phyloP scores from a whole-genome alignment of 2,329 filamentous ascomycete genomes.

The Neofusicoccum umdonicola region DNA sequence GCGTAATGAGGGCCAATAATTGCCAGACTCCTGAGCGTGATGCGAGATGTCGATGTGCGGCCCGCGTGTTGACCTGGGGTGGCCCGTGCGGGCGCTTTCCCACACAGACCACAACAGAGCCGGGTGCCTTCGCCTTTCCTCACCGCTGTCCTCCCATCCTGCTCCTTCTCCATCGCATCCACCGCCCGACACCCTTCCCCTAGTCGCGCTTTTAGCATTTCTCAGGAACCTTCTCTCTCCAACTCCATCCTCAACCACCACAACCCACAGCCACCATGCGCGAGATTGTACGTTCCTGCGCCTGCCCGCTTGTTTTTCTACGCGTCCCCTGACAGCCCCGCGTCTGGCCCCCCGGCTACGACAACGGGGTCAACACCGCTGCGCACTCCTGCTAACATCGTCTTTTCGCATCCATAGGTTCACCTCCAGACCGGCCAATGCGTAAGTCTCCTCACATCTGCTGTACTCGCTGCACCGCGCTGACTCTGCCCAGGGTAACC shows the following conservation, averaged over 20 bases:
- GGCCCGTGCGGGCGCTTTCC: slow-evolving; percentile 1
- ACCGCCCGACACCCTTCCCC: slow-evolving; percentile 5
- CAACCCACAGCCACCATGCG: slow-evolving; percentile 54
- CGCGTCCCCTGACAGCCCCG: slow-evolving; percentile 41
- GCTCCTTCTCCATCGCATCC: slow-evolving; percentile 14
- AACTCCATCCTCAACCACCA: neutral
- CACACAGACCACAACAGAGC: slow-evolving; percentile 15
- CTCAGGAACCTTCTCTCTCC: neutral
- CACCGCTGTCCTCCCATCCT: slow-evolving; percentile 10
- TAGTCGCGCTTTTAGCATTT: slow-evolving; percentile 3
- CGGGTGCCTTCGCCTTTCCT: slow-evolving; percentile 5
- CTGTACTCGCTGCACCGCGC: slow-evolving; percentile 21
- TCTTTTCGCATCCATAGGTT: slow-evolving; percentile 65
- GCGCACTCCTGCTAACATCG: slow-evolving; percentile 55
- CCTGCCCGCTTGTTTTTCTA: slow-evolving; percentile 42
- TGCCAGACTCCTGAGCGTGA: neutral
- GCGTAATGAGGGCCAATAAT: neutral
- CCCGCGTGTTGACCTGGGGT: neutral
- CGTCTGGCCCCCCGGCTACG: slow-evolving; percentile 35
- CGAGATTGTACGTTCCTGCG: slow-evolving; percentile 61
- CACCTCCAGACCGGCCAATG: slow-evolving; percentile 99
- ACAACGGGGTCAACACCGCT: slow-evolving; percentile 35
- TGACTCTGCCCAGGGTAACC: slow-evolving; percentile 76
- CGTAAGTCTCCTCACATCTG: slow-evolving; percentile 58
- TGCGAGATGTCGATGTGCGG: slow-evolving; percentile 13